phyloP scores from a whole-genome alignment of 2,329 filamentous ascomycete genomes.

The Fusarium oxysporum region DNA sequence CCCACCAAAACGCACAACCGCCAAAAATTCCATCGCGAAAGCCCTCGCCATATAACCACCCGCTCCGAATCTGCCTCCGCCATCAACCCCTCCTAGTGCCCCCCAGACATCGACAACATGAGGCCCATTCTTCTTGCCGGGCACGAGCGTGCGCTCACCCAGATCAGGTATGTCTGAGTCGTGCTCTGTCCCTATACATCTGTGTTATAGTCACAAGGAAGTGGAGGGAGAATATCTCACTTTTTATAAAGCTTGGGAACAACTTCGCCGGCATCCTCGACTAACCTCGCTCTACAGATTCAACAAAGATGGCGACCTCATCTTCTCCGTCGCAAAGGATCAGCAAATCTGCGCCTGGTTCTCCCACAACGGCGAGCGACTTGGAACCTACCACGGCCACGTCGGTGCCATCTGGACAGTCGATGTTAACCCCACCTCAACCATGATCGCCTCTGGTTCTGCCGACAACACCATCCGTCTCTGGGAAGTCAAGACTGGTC shows the following conservation, averaged over 20 bases:
- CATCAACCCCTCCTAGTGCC: conserved; percentile 46
- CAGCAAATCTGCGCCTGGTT: conserved; percentile 98
- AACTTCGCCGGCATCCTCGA: conserved; percentile 16
- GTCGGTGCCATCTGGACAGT: conserved; percentile 99
- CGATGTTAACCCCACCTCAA: conserved; percentile 92
- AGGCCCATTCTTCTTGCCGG: conserved; percentile 95
- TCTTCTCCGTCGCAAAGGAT: conserved; percentile 96
- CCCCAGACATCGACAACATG: conserved; percentile 70
- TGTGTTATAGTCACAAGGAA: background rate
- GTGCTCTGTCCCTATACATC: background rate
- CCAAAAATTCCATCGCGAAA: conserved; percentile 57
- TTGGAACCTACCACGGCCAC: conserved; percentile 97
- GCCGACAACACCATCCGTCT: conserved; percentile 98
- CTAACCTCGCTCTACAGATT: conserved; percentile 65
- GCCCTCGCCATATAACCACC: conserved; percentile 49
- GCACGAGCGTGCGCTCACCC: conserved; percentile 95
- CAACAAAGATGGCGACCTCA: conserved; percentile 94
- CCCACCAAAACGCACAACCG: conserved; percentile 61
- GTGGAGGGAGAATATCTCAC: conserved; percentile 15
- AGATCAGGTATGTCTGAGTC: conserved; percentile 77
- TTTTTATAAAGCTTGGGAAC: conserved; percentile 1
- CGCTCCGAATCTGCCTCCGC: conserved; percentile 46
- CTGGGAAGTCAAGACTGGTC: conserved; percentile 95
- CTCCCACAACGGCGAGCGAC: conserved; percentile 95
- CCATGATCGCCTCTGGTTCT: conserved; percentile 92